These are phyloP conservation scores for Aspergillus calidoustus DNA, from an alignment of 2,329 filamentous ascomycete genomes.

Conservation along the genomic window DNA sequence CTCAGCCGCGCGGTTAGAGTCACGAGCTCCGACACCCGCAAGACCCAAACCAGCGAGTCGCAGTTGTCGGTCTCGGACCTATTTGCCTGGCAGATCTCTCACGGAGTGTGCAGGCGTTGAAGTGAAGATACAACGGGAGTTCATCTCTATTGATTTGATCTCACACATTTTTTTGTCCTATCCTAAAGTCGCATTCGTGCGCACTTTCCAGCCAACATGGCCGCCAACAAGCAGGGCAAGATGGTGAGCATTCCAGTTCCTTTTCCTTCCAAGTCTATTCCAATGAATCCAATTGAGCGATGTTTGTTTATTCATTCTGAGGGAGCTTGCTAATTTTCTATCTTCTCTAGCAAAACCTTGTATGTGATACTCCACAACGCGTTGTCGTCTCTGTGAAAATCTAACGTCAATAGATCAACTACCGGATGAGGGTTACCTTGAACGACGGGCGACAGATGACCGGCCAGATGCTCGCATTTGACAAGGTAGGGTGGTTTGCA, in stretches of 20 bases:
- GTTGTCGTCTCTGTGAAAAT: background rate
- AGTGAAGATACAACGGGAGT: slow-evolving; percentile 24
- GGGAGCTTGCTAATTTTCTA: slow-evolving; percentile 56
- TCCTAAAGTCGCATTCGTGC: slow-evolving; percentile 52
- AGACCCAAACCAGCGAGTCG: slow-evolving; percentile 13
- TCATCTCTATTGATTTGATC: slow-evolving; percentile 28
- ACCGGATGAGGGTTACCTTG: slow-evolving; percentile 96
- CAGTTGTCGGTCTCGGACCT: background rate
- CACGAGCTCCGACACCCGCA: slow-evolving; percentile 17
- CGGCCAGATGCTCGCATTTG: slow-evolving; percentile 97
- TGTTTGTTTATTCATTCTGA: background rate
- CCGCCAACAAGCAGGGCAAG: slow-evolving; percentile 93
- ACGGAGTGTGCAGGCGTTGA: slow-evolving; percentile 20
- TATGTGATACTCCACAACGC: slow-evolving; percentile 47
- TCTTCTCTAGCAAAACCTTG: slow-evolving; percentile 63
- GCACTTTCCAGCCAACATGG: slow-evolving; percentile 53
- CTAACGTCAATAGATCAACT: slow-evolving; percentile 85
- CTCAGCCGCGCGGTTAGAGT: slow-evolving; percentile 28
- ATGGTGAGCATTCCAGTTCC: slow-evolving; percentile 73
- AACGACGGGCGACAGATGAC: slow-evolving; percentile 96
- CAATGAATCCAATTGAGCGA: background rate
- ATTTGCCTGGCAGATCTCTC: slow-evolving; percentile 22
- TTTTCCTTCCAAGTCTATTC: slow-evolving; percentile 12
- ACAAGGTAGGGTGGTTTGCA: slow-evolving; percentile 69
- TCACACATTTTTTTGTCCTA: slow-evolving; percentile 32